Base-by-base conservation (phyloP, 306 rosid genomes). In the Inga leiocalycina region DNA sequence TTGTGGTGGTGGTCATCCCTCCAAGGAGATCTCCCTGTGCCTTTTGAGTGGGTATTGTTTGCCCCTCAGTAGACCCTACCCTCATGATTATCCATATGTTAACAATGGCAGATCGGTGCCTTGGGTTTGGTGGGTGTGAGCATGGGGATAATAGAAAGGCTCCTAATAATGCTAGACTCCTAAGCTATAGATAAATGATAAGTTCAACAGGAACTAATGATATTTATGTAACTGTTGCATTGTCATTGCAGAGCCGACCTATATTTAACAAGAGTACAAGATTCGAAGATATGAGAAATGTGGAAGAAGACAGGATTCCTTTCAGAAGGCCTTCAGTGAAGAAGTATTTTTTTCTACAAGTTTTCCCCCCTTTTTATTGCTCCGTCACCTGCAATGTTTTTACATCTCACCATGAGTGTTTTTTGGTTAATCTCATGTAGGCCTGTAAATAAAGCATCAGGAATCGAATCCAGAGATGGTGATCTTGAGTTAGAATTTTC, bases 401-500 rank as follows among this genome's bases (percentile, higher is more conserved):
- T 12, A 32, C 39, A 17, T 79, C 10, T 46, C 75, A 46, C 67
- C 41, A 19, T 41, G 69, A 74, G 56, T 46, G 86, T 83, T 51
- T 78, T 89, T 71, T 74, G 46, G 46, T 67, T 72, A 75, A 75
- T 45, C 72, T 84, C 83, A 71, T 72, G 67, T 78, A 97, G 98
- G 91, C 91, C 91, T 8, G 88, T 83, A 44, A 91, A 88, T 86
- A 97, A 90, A 83, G 90, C 95, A 52, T 82, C 95, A 6, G 92
- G 97, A 87, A 90, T 94, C 83, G 91, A 92, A 91, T 94, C 98
- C 37, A 91, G 98, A 88, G 98, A 97, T 69, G 92, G 99, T 16
- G 99, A 96, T 84, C 94, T 93, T 57, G 99, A 94, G 86, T 87
- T 97, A 82, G 99, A 97, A 68, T 88, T 94, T 82, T 91, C 99